Percentiles rank a stretch among this genome's conserved stretches.
Conservation (phyloP, 768 basidiomycete genomes). For the Podaxis rugospora region DNA sequence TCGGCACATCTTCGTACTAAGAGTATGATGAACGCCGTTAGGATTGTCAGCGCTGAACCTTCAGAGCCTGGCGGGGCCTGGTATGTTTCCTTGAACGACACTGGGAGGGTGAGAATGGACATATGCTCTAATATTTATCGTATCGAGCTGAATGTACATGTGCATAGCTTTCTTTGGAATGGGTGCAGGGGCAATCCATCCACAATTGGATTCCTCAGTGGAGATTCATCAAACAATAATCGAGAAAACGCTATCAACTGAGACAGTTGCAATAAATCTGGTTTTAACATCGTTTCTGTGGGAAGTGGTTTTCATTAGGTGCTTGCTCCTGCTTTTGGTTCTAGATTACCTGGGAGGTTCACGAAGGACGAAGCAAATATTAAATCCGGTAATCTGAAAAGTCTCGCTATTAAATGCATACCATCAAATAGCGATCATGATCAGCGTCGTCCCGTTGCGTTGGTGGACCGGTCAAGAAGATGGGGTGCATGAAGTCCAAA, state of each 20-base stretch:
- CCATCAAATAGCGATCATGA: too few relatives aligned
- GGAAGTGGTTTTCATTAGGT: too few relatives aligned
- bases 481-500: too few relatives aligned
- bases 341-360: too few relatives aligned
- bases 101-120: neutral
- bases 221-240: conserved; percentile 6
- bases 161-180: neutral
- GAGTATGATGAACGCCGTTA: neutral
- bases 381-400: too few relatives aligned
- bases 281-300: too few relatives aligned
- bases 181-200: neutral
- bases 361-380: too few relatives aligned
- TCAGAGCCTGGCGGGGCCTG: neutral
- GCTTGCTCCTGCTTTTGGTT: too few relatives aligned
- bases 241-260: neutral
- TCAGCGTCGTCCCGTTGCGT: too few relatives aligned
- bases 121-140: neutral
- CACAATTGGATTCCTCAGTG: conserved; percentile 8
- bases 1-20: neutral
- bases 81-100: neutral
- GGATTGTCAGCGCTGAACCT: neutral
- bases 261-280: too few relatives aligned
- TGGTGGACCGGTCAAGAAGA: too few relatives aligned
- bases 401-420: too few relatives aligned
- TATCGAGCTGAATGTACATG: neutral